A percentile compares a stretch with the other conserved stretches of the same genome.
Evolutionary conservation across 345 rosid genomes (phyloP).

Genomic region (Triadica sebifera): DNA sequence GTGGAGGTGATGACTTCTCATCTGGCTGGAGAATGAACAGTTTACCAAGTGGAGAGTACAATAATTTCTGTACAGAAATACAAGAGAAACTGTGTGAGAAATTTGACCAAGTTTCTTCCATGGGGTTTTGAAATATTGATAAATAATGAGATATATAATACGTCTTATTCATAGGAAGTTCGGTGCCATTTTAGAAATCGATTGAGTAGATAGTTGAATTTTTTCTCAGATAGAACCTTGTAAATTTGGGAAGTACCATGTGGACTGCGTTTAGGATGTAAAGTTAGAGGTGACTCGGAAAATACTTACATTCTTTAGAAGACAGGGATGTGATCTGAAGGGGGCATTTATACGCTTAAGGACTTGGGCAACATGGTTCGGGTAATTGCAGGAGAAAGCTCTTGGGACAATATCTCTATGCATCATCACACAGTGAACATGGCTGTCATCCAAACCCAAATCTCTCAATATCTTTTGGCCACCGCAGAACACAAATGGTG

Average conservation of each 20-base stretch:
- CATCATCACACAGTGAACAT: conserved; percentile 71
- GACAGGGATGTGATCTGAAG: conserved; percentile 69
- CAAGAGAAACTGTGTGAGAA: neutral
- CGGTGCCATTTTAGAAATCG: neutral
- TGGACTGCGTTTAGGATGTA: neutral
- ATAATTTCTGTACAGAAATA: conserved; percentile 50
- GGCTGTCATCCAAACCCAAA: conserved; percentile 73
- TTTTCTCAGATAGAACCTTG: too few species aligned
- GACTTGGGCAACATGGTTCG: conserved; percentile 71
- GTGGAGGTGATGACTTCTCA: conserved; percentile 74
- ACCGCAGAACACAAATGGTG: conserved; percentile 85
- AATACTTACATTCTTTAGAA: conserved; percentile 57
- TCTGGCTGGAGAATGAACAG: conserved; percentile 79
- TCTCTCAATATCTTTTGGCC: conserved; percentile 62
- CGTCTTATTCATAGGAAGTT: neutral
- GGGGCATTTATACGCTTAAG: conserved; percentile 65
- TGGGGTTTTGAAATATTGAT: too few species aligned
- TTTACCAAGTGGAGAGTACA: conserved; percentile 83
- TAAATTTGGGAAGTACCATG: too few species aligned
- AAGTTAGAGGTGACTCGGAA: neutral
- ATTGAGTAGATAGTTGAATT: too few species aligned
- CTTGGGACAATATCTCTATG: conserved; percentile 94
- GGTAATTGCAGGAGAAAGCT: conserved; percentile 94
- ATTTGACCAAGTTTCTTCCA: neutral
- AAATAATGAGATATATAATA: neutral